phyloP scores from a whole-genome alignment of 2,329 filamentous ascomycete species.

The Aureobasidium sp. region DNA sequence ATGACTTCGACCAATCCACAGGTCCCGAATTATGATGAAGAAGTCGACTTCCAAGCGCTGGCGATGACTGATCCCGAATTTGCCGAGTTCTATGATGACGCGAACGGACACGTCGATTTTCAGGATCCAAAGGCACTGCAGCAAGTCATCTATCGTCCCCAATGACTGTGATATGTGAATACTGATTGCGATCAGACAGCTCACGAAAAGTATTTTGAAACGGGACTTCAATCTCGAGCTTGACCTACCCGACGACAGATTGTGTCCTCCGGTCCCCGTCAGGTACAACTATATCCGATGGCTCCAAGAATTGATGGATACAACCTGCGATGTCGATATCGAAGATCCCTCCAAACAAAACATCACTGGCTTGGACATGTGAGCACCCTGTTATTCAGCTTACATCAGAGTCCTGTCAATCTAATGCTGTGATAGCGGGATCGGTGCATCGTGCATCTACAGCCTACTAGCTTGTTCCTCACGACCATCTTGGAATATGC shows the following conservation, averaged over 20 bases:
- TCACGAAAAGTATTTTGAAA: constrained; percentile 15
- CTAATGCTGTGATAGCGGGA: constrained; percentile 51
- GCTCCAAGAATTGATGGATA: constrained; percentile 76
- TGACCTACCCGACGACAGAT: constrained; percentile 8
- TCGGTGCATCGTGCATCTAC: constrained; percentile 87
- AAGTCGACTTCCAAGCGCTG: constrained; percentile 57
- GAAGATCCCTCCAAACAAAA: constrained; percentile 44
- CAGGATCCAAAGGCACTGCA: constrained; percentile 67
- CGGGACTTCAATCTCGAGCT: constrained; percentile 11
- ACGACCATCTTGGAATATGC: constrained; percentile 55
- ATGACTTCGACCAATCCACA: neutral
- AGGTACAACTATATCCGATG: constrained; percentile 80
- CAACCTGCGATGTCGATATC: constrained; percentile 41
- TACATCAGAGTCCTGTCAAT: neutral
- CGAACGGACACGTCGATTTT: constrained; percentile 66
- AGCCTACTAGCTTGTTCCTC: constrained; percentile 69
- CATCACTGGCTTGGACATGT: constrained; percentile 70
- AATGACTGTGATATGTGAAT: neutral
- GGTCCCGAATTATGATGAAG: constrained; percentile 43
- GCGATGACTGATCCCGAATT: constrained; percentile 54
- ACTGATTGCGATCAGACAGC: constrained; percentile 3
- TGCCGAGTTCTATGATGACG: constrained; percentile 41
- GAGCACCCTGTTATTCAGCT: constrained; percentile 15
- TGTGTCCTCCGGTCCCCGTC: constrained; percentile 12
- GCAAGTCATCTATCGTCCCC: constrained; percentile 37